Base-by-base conservation (phyloP, 129 eudicot species). In the Dittrichia graveolens region DNA sequence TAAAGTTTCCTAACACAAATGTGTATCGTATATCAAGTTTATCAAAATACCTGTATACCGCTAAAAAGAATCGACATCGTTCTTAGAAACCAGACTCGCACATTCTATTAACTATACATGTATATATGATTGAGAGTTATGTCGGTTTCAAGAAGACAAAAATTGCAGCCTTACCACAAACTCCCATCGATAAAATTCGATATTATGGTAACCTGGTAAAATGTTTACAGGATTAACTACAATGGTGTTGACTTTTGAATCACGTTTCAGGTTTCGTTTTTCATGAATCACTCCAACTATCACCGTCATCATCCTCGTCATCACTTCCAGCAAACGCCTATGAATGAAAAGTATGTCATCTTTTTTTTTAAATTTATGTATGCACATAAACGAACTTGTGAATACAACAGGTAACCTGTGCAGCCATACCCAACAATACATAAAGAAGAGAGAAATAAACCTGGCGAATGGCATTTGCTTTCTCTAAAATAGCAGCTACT, bases 271-370 rank as follows among this genome's bases (percentile, higher is more conserved):
- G 65, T 31, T 41, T 53, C 73, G 31, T 1, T 42, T 39, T 66
- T 84, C 82, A 85, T 5, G 84, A 78, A 71, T 94, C 97, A 74
- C 97, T 94, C 99, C 97, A 94, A 72, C 71, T 74, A 77, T 84
- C 98, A 14, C 85, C 76, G 54, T 84, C 92, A 80, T 88, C 91
- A 12, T 24, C 31, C 31, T 88, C 88, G 24, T 87, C 92, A 46
- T 94, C 99, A 37, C 97, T 94, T 84, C 91, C 96, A 70, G 88
- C 97, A 65, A 88, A 83, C 40, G 98, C 96, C 98, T 94, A 42
- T 39, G 11, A 47, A 45, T 67, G 42, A 84, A 24, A 69, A 50
- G 34, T 18, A 73, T 14, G 60, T 43, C 24, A 8, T 11, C n/a
- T n/a, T n/a, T n/a, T n/a, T n/a, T n/a, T n/a, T n/a, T n/a, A n/a